These are phyloP conservation scores for Hyaloscypha variabilis DNA, from an alignment of 495 filamentous ascomycete genomes.

Conservation along the genomic window DNA sequence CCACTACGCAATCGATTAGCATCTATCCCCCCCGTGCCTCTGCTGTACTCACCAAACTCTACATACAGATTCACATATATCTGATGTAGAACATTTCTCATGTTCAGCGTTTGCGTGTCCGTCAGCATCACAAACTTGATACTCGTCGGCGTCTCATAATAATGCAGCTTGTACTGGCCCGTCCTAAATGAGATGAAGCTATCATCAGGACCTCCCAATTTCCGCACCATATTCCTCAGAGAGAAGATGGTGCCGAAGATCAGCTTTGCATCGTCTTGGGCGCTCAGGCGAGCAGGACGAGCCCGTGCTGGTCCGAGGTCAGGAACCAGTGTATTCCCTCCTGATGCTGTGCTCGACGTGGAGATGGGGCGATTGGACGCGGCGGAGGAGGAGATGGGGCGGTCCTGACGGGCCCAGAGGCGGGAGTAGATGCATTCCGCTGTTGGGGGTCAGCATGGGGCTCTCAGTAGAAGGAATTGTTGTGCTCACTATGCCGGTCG, in stretches of 20 bases:
- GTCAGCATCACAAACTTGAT: constrained; percentile 97
- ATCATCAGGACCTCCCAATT: constrained; percentile 88
- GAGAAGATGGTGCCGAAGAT: constrained; percentile 97
- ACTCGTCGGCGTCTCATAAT: constrained; percentile 95
- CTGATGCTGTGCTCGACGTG: constrained; percentile 26
- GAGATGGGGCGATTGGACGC: constrained; percentile 23
- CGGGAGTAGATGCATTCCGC: constrained; percentile 98
- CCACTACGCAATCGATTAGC: constrained; percentile 56
- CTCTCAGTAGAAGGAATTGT: neutral
- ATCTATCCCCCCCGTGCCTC: constrained; percentile 14
- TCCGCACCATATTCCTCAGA: constrained; percentile 93
- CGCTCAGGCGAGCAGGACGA: constrained; percentile 53
- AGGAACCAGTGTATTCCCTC: constrained; percentile 13
- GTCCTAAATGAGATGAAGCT: constrained; percentile 91
- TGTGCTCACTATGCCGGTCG: constrained; percentile 84
- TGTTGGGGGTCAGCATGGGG: constrained; percentile 36
- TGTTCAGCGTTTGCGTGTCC: constrained; percentile 83
- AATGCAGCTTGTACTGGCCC: constrained; percentile 95
- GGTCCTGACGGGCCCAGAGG: constrained; percentile 56
- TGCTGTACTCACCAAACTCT: constrained; percentile 72
- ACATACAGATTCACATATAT: constrained; percentile 98
- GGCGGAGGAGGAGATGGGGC: constrained; percentile 19
- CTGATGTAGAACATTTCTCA: constrained; percentile 92
- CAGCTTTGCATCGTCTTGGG: constrained; percentile 90
- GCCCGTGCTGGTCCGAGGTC: constrained; percentile 28